Base-by-base conservation (phyloP, 2,329 filamentous ascomycete species). In the Cladophialophora psammophila region DNA sequence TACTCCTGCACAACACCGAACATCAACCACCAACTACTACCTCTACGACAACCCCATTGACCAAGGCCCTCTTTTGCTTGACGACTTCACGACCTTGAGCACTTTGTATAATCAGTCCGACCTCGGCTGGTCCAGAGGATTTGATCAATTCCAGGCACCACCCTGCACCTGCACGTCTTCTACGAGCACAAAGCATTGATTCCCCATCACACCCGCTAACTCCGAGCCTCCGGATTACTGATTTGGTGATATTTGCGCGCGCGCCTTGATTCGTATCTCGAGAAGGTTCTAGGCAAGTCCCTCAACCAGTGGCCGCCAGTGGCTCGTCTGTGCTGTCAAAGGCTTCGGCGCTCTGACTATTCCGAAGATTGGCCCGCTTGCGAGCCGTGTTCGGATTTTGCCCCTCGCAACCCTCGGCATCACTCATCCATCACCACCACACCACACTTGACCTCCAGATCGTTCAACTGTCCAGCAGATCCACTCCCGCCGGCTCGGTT, bases 351-450 rank as follows among this genome's bases (percentile, higher is more conserved):
- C 59, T 61, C 59, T 61, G 59, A 61, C 45, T 40, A 20, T 53
- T 20, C 59, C 59, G 59, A 53, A 61, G 59, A 61, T 61, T 61
- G 59, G 59, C 38, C 59, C 59, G 59, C 59, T 61, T 61, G 32
- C 34, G 59, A 50, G 32, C 12, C 12, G 40, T 40, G 26, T 52
- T 32, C 40, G 42, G 58, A 6, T 34, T 53, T 36, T 18, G 45
- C 55, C 35, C 26, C 26, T 26, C 26, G 26, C 26, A 26, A 26
- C 36, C 8, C 38, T 40, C 45, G 58, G 53, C 34, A 55, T 36
- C 32, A 53, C 48, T 5, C 12, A 1, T 7, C 56, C 56, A 10
- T 42, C 56, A 45, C 36, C 55, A 40, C 36, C 38, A 59, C 20
- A 59, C 56, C 34, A 59, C 38, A 31, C n/a, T 36, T 20, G 4